phyloP scores from a whole-genome alignment of 805 yeast species.

The Saccharomyces mikatae region DNA sequence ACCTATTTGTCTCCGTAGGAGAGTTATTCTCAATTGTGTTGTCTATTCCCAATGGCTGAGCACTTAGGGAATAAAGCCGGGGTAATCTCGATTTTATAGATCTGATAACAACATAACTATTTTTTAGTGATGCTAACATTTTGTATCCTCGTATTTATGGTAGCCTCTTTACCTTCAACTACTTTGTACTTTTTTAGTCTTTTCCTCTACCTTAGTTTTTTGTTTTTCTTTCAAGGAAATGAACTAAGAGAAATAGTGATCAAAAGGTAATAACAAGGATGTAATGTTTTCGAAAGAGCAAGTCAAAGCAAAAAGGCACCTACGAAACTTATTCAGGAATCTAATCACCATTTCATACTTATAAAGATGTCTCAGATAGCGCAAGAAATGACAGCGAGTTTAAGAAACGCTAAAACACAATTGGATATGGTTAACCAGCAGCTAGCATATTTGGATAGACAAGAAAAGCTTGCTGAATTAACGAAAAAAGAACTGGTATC shows the following conservation, averaged over 20 bases:
- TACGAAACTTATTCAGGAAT: background rate
- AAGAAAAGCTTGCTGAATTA: conserved; percentile 41
- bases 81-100: background rate
- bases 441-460: conserved; percentile 23
- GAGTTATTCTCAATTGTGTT: conserved; percentile 44
- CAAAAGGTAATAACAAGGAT: background rate
- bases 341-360: background rate
- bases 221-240: background rate
- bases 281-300: background rate
- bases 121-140: background rate
- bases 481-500: conserved; percentile 51
- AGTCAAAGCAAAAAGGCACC: background rate
- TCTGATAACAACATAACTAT: background rate
- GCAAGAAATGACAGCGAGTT: conserved; percentile 21
- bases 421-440: conserved; percentile 26
- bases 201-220: background rate
- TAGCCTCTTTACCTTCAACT: background rate
- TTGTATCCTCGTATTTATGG: background rate
- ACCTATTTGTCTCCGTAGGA: conserved; percentile 56
- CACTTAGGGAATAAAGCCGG: conserved; percentile 7
- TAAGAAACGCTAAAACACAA: conserved; percentile 25
- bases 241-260: background rate
- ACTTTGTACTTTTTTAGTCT: background rate
- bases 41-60: conserved; percentile 25
- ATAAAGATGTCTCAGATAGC: background rate